Conservation (phyloP, 2,329 filamentous ascomycete species). For the Polychaeton citri region DNA sequence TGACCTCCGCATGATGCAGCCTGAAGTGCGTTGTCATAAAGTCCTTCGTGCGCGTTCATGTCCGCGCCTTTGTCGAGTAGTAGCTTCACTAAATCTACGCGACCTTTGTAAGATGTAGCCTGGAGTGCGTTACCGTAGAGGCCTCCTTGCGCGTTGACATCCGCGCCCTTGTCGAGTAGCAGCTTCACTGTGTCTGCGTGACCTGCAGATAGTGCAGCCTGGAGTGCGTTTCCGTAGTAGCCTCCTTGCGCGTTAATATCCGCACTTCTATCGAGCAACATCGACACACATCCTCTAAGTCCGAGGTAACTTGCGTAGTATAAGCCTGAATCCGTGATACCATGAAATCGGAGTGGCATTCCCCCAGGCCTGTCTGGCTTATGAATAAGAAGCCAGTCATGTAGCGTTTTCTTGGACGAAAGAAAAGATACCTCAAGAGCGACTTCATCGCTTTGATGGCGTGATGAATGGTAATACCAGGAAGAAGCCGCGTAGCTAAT, state of each 20-base stretch:
- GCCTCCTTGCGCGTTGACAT: constrained; percentile 11
- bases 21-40: too few species aligned
- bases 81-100: constrained; percentile 7
- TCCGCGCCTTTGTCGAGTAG: constrained; percentile 6
- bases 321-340: constrained; percentile 1
- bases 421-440: constrained; percentile 4
- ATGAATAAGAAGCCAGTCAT: constrained; percentile 3
- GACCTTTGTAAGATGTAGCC: too few species aligned
- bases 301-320: constrained; percentile 3
- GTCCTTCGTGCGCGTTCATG: constrained; percentile 7
- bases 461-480: constrained; percentile 5
- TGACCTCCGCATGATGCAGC: too few species aligned
- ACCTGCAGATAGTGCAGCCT: constrained; percentile 5
- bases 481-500: constrained; percentile 5
- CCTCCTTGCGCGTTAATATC: too few species aligned
- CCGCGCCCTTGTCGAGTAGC: constrained; percentile 9
- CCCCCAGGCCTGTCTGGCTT: constrained; percentile 1
- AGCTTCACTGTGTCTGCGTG: constrained; percentile 4
- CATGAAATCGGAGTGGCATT: not conserved
- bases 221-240: too few species aligned
- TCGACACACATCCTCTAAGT: constrained; percentile 1
- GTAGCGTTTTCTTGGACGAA: not conserved
- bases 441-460: constrained; percentile 2
- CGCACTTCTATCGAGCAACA: constrained; percentile 5
- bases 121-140: constrained; percentile 2